phyloP scores from a whole-genome alignment of 2,329 filamentous ascomycete genomes.

The Fusarium agapanthi region DNA sequence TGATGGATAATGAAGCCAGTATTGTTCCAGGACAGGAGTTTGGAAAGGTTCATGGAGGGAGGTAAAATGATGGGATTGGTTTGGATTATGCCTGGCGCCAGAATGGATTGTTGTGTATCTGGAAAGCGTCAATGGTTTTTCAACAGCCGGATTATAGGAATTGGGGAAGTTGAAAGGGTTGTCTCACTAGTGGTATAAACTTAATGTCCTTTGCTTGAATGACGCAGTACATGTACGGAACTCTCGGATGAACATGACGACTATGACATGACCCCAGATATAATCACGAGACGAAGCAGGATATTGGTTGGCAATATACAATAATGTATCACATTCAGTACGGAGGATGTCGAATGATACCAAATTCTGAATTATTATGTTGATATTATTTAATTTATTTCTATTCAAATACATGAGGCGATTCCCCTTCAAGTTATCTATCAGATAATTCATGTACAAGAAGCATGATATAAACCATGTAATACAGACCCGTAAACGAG shows the following conservation, averaged over 20 bases:
- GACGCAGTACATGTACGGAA: neutral
- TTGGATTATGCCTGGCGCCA: neutral
- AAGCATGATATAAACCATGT: neutral
- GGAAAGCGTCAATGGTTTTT: neutral
- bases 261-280: neutral
- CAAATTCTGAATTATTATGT: neutral
- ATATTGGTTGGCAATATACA: neutral
- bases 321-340: neutral
- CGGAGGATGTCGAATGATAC: neutral
- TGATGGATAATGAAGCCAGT: constrained; percentile 51
- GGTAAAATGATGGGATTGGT: neutral
- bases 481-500: neutral
- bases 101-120: neutral
- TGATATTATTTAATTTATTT: neutral
- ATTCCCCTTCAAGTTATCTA: neutral
- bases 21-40: neutral
- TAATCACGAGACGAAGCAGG: neutral
- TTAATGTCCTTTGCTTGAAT: neutral
- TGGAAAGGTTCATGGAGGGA: neutral
- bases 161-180: neutral
- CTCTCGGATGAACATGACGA: neutral
- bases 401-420: neutral
- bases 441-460: neutral
- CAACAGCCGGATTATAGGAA: neutral
- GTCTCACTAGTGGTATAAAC: neutral